Conservation (phyloP, 495 filamentous ascomycete species). For the Penicillium angulare region DNA sequence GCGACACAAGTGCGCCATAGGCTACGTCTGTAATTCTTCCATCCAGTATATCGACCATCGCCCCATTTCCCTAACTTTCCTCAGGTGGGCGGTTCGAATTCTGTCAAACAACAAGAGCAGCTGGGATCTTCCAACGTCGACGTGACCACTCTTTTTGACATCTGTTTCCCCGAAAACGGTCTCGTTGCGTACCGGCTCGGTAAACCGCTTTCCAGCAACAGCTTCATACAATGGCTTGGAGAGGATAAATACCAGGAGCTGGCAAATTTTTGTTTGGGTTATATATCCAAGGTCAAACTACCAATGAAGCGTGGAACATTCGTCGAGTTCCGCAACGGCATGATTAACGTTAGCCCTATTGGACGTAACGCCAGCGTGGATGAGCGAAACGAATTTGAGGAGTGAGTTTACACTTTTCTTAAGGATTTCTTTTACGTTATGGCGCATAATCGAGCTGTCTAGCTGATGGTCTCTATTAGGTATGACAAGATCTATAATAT, state of each 20-base stretch:
- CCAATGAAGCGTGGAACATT: slow-evolving; percentile 95
- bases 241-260: slow-evolving; percentile 90
- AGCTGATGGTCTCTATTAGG: slow-evolving; percentile 23
- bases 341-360: slow-evolving; percentile 92
- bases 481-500: slow-evolving; percentile 78
- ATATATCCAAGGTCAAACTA: slow-evolving; percentile 80
- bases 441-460: not conserved
- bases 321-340: slow-evolving; percentile 92
- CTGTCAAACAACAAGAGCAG: slow-evolving; percentile 94
- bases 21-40: slow-evolving; percentile 57
- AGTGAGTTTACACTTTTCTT: slow-evolving; percentile 24
- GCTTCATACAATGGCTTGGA: slow-evolving; percentile 88
- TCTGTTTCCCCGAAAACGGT: slow-evolving; percentile 94
- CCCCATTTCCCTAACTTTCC: slow-evolving; percentile 11
- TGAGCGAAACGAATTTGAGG: slow-evolving; percentile 77
- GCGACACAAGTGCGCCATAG: slow-evolving; percentile 87
- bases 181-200: slow-evolving; percentile 87
- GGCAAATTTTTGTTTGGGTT: slow-evolving; percentile 80
- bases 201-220: slow-evolving; percentile 63
- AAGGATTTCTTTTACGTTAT: not conserved
- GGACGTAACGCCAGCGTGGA: slow-evolving; percentile 83
- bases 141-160: slow-evolving; percentile 86
- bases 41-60: not conserved
- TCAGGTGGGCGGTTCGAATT: slow-evolving; percentile 75
- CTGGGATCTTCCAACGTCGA: slow-evolving; percentile 62